Percentiles rank a stretch among this genome's conserved stretches.
Evolutionary conservation across 768 basidiomycete species (phyloP).

Genomic region (Suillus occidentalis): DNA sequence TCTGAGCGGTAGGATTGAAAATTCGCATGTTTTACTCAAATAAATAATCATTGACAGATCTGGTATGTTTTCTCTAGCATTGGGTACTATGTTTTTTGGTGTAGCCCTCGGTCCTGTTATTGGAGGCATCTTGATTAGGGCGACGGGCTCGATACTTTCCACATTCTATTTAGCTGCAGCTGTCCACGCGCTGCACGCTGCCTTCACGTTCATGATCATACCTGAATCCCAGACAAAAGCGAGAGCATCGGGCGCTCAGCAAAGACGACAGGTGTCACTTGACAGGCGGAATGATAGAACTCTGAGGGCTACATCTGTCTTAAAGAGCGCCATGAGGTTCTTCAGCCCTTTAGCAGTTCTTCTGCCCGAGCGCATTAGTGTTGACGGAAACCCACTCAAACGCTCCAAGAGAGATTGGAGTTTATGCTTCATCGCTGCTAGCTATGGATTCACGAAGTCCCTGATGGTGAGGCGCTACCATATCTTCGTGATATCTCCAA

Average conservation of each 20-base stretch:
- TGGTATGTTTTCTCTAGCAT: slow-evolving; percentile 58
- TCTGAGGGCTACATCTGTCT: slow-evolving; percentile 10
- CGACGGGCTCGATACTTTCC: slow-evolving; percentile 53
- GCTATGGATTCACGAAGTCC: slow-evolving; percentile 46
- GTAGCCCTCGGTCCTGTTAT: slow-evolving; percentile 75
- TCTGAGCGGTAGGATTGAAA: slow-evolving; percentile 44
- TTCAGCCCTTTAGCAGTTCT: slow-evolving; percentile 73
- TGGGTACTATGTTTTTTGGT: slow-evolving; percentile 74
- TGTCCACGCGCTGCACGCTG: slow-evolving; percentile 49
- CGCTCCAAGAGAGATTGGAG: slow-evolving; percentile 59
- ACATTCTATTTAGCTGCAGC: slow-evolving; percentile 69
- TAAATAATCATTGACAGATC: slow-evolving; percentile 43
- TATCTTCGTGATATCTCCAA: slow-evolving; percentile 2
- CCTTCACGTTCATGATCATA: slow-evolving; percentile 56
- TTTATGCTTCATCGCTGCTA: slow-evolving; percentile 53
- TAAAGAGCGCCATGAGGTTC: slow-evolving; percentile 56
- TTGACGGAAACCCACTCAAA: slow-evolving; percentile 40
- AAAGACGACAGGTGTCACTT: slow-evolving; percentile 9
- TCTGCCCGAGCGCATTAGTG: slow-evolving; percentile 39
- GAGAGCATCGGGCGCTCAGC: slow-evolving; percentile 36
- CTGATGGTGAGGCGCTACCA: slow-evolving; percentile 36
- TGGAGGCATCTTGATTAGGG: slow-evolving; percentile 62
- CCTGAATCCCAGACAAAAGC: slow-evolving; percentile 74
- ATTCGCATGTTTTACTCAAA: not conserved
- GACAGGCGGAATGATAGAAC: slow-evolving; percentile 11